Base-by-base conservation (phyloP, 2,329 filamentous ascomycete genomes). In the Epichloe hybrida region DNA sequence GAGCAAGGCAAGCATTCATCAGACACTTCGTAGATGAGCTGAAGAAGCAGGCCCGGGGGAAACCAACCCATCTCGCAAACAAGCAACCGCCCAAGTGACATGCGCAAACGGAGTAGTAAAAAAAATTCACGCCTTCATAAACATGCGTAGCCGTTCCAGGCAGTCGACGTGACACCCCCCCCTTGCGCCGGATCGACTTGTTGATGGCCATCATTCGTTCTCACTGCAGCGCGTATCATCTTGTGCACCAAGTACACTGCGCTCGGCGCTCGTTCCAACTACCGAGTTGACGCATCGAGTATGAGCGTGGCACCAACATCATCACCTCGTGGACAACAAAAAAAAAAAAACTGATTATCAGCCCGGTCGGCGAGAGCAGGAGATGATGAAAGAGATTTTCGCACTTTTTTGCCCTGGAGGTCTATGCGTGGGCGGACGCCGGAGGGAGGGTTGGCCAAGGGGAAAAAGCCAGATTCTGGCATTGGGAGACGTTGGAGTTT, bases 401-500 rank as follows among this genome's bases (percentile, higher is more conserved):
- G 67, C 72, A 48, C 70, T 74, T 8, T 17, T 79, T 85, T 4
- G 70, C 68, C 52, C 72, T 76, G 47, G 81, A 84, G 64, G 72
- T 31, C 8, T 70, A 71, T 53, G 79, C 76, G 6, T 84, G 80
- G 77, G 80, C 73, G 0, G 70, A 17, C 17, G 17, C 17, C 17
- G 17, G 17, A 17, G 17, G 17, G 17, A 75, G 62, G 69, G 71
- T 57, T 84, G 38, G 58, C 64, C 2, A 63, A 65, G 78, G 20
- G 78, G 20, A 66, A 17, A 17, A 17, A 65, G 53, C 63, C 65
- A 15, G 72, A 82, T 57, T 57, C 71, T 80, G 66, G 81, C 80
- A 0, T 60, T 84, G 57, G 72, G 67, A 8, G 81, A 85, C 64
- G 59, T 85, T 85, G 54, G 76, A 82, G 63, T 64, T 84, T 54